A percentile compares a stretch with the other conserved stretches of the same genome.
Evolutionary conservation across 345 rosid species (phyloP).

Genomic region (Dovyalis caffra): DNA sequence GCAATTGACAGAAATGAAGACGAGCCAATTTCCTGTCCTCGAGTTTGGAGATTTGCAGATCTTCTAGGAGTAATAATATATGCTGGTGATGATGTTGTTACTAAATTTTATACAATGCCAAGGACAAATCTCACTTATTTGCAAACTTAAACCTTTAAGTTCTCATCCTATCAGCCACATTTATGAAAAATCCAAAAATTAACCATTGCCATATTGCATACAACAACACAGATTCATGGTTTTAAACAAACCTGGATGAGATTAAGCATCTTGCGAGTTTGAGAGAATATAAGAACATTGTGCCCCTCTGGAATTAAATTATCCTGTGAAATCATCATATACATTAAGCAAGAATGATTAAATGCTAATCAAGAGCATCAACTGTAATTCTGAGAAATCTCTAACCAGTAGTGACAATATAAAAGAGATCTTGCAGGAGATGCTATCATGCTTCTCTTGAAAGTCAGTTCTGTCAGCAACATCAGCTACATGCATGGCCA

Average conservation of each 20-base stretch:
- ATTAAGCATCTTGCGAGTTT: conserved; percentile 95
- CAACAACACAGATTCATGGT: background rate
- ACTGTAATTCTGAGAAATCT: conserved; percentile 10
- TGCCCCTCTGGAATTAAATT: conserved; percentile 89
- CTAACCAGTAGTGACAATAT: conserved; percentile 78
- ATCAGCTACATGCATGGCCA: conserved; percentile 90
- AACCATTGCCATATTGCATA: conserved; percentile 1
- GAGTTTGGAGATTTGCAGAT: background rate
- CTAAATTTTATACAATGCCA: background rate
- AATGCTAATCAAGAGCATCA: conserved; percentile 11
- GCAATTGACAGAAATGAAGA: background rate
- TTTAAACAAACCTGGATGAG: conserved; percentile 75
- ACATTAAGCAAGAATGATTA: conserved; percentile 16
- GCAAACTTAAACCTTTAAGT: background rate
- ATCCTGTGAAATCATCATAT: conserved; percentile 43
- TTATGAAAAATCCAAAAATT: background rate
- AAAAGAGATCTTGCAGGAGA: conserved; percentile 95
- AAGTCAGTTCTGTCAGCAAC: conserved; percentile 67
- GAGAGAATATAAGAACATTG: conserved; percentile 90
- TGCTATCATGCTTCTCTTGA: conserved; percentile 66
- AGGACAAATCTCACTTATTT: background rate
- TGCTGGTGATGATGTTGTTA: background rate
- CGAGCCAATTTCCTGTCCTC: background rate
- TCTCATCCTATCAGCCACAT: background rate
- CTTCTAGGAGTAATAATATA: background rate